Percentiles rank a stretch among this genome's conserved stretches.
Evolutionary conservation across 2,329 filamentous ascomycete genomes (phyloP).

Genomic region (Penicillium aurantiogriseum): DNA sequence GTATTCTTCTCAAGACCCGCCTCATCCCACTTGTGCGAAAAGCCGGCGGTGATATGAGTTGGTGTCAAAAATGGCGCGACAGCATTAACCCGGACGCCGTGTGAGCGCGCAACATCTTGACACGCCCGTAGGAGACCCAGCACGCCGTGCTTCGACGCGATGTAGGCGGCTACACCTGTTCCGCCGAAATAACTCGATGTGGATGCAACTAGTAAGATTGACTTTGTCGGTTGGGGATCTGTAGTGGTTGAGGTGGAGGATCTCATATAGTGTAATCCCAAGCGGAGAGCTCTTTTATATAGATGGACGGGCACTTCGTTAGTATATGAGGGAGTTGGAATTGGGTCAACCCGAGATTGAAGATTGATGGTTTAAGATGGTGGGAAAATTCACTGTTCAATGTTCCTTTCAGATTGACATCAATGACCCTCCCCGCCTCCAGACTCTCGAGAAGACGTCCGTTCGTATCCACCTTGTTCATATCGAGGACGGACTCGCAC

Average conservation of each 20-base stretch:
- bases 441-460: conserved; percentile 20
- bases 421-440: conserved; percentile 34
- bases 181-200: conserved; percentile 48
- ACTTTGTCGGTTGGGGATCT: conserved; percentile 26
- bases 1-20: conserved; percentile 44
- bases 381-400: conserved; percentile 41
- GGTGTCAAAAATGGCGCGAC: conserved; percentile 52
- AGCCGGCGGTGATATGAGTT: conserved; percentile 45
- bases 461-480: conserved; percentile 24
- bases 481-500: conserved; percentile 21
- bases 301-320: not conserved
- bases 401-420: conserved; percentile 47
- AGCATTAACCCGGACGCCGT: conserved; percentile 45
- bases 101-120: conserved; percentile 34
- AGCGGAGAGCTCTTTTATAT: conserved; percentile 29
- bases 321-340: not conserved
- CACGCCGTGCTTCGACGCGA: conserved; percentile 47
- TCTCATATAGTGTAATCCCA: conserved; percentile 29
- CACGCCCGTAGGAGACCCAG: conserved; percentile 42
- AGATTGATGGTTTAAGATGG: no score
- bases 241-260: conserved; percentile 9
- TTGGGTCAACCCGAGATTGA: not conserved
- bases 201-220: conserved; percentile 43
- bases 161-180: conserved; percentile 44
- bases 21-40: conserved; percentile 39